Percentiles rank a stretch among this genome's conserved stretches.
Conservation (phyloP, 1,284 basidiomycete genomes). For the Ganoderma boninense region DNA sequence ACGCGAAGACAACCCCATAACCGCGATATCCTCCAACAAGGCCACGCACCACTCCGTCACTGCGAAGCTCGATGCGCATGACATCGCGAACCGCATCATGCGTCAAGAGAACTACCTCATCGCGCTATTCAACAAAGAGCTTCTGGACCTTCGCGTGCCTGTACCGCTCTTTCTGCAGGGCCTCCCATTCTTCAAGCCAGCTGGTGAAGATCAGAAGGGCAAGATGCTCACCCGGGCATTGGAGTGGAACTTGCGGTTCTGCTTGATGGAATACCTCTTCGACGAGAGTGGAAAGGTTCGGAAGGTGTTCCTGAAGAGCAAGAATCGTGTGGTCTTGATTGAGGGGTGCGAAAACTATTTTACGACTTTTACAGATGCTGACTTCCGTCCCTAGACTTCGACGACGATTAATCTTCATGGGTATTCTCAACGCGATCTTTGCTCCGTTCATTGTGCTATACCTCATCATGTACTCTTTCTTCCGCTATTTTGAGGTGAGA, state of each 20-base stretch:
- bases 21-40: slow-evolving; percentile 78
- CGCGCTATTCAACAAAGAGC: slow-evolving; percentile 96
- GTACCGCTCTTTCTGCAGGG: slow-evolving; percentile 65
- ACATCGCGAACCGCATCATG: slow-evolving; percentile 96
- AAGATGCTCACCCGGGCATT: slow-evolving; percentile 87
- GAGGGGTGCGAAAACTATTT: slow-evolving; percentile 70
- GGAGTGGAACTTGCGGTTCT: slow-evolving; percentile 97
- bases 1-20: slow-evolving; percentile 90
- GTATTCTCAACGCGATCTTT: slow-evolving; percentile 92
- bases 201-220: slow-evolving; percentile 67
- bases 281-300: slow-evolving; percentile 88
- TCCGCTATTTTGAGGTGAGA: slow-evolving; percentile 96
- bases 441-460: slow-evolving; percentile 99
- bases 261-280: slow-evolving; percentile 94
- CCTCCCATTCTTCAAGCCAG: slow-evolving; percentile 46
- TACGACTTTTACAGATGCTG: neutral
- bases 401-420: slow-evolving; percentile 95
- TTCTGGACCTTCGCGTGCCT: slow-evolving; percentile 89
- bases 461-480: slow-evolving; percentile 97
- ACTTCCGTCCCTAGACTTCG: slow-evolving; percentile 61
- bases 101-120: slow-evolving; percentile 98
- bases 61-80: slow-evolving; percentile 94
- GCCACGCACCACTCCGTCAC: slow-evolving; percentile 56
- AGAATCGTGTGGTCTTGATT: slow-evolving; percentile 80
- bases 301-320: slow-evolving; percentile 89